Percentiles rank a stretch among this genome's conserved stretches.
These are phyloP conservation scores for Debaryomyces psychrophilus DNA, from an alignment of 1,139 yeast genomes.

Conservation along the genomic window DNA sequence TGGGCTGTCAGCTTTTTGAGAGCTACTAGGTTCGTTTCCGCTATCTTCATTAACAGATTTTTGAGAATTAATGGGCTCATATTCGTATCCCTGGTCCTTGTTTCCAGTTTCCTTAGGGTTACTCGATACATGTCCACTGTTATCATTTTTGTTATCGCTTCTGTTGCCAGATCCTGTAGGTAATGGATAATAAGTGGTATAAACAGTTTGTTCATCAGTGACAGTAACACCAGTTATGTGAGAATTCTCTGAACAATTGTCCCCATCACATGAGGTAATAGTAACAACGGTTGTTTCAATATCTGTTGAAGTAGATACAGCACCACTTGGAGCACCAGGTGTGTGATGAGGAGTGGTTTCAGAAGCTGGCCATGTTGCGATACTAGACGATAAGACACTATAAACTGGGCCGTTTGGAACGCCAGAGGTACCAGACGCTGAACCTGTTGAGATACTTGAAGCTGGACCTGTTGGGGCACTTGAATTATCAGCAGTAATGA, in stretches of 20 bases:
- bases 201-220: not conserved
- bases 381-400: not conserved
- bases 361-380: not conserved
- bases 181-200: not conserved
- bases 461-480: not conserved
- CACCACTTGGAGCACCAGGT: conserved; percentile 24
- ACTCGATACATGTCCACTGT: too few relatives aligned
- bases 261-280: conserved; percentile 49
- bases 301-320: conserved; percentile 34
- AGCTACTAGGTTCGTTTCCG: too few relatives aligned
- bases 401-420: not conserved
- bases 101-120: too few relatives aligned
- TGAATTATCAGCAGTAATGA: too few relatives aligned
- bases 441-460: not conserved
- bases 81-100: too few relatives aligned
- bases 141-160: too few relatives aligned
- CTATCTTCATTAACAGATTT: too few relatives aligned
- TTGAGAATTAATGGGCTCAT: too few relatives aligned
- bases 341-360: not conserved
- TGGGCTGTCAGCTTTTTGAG: too few relatives aligned
- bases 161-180: not conserved
- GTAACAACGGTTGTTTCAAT: conserved; percentile 38
- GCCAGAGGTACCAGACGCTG: not conserved
- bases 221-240: conserved; percentile 31
- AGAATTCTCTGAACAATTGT: conserved; percentile 34